These are phyloP conservation scores for Arthrobotrys megalospora DNA, from an alignment of 2,329 filamentous ascomycete species.

Conservation along the genomic window DNA sequence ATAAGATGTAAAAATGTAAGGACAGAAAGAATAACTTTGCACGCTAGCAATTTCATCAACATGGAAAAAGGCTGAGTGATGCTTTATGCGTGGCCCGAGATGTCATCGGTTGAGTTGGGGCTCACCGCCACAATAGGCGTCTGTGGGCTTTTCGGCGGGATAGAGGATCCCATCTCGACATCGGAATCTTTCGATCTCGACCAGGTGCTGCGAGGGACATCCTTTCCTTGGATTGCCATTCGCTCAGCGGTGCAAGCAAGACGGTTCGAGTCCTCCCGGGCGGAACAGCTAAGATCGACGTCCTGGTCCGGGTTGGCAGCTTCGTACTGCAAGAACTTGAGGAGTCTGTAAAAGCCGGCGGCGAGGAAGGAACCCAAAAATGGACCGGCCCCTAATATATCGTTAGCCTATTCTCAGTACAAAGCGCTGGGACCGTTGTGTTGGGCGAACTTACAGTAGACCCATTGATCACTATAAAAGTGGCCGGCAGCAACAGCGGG, in stretches of 20 bases:
- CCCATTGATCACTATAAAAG: conserved; percentile 57
- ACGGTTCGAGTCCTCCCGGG: conserved; percentile 18
- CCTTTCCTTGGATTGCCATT: conserved; percentile 34
- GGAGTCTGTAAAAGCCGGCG: conserved; percentile 70
- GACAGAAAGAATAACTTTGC: conserved; percentile 12
- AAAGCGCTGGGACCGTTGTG: neutral
- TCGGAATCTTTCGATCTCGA: conserved; percentile 52
- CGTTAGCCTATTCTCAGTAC: neutral
- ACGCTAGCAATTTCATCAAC: conserved; percentile 10
- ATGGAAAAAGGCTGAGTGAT: neutral
- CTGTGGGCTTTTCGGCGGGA: conserved; percentile 41
- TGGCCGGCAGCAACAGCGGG: conserved; percentile 67
- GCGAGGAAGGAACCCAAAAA: conserved; percentile 71
- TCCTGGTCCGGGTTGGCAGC: conserved; percentile 72
- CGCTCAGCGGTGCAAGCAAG: conserved; percentile 27
- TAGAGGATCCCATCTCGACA: conserved; percentile 39
- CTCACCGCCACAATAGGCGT: conserved; percentile 15
- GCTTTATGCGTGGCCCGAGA: conserved; percentile 13
- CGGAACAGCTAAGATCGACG: conserved; percentile 41
- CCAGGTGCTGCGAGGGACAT: conserved; percentile 23
- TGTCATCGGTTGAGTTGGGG: conserved; percentile 17
- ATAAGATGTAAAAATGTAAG: conserved; percentile 11
- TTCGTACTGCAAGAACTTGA: conserved; percentile 72
- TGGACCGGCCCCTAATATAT: conserved; percentile 68
- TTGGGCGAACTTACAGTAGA: conserved; percentile 53